Evolutionary conservation across 805 yeast genomes (phyloP).

Genomic region (Cyberlindnera maritima): DNA sequence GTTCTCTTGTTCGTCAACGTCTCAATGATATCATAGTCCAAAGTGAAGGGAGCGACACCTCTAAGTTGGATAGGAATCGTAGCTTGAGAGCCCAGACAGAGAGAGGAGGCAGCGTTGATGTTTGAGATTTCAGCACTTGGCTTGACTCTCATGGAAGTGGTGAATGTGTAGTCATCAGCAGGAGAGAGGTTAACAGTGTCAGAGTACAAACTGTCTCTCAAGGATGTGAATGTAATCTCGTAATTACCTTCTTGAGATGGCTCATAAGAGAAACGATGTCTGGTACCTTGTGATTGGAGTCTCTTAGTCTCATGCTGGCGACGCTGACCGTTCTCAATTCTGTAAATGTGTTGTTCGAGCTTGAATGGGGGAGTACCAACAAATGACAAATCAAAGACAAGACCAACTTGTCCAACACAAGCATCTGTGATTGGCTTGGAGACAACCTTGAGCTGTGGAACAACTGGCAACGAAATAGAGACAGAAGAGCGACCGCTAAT

Average conservation of each 20-base stretch:
- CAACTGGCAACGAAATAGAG: conserved; percentile 54
- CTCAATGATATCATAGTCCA: conserved; percentile 67
- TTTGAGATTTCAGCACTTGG: conserved; percentile 46
- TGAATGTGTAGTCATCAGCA: conserved; percentile 47
- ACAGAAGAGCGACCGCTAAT: conserved; percentile 55
- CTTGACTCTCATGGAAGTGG: conserved; percentile 68
- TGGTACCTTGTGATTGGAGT: conserved; percentile 38
- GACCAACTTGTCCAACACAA: conserved; percentile 92
- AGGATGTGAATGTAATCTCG: conserved; percentile 62
- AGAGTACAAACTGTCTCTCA: conserved; percentile 64
- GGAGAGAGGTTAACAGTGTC: conserved; percentile 36
- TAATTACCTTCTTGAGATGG: conserved; percentile 84
- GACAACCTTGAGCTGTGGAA: conserved; percentile 43
- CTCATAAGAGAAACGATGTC: conserved; percentile 60
- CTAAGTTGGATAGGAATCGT: conserved; percentile 56
- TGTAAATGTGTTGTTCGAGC: conserved; percentile 59
- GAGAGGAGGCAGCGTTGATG: conserved; percentile 15
- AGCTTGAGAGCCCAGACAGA: conserved; percentile 48
- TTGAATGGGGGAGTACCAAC: conserved; percentile 83
- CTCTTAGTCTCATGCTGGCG: conserved; percentile 35
- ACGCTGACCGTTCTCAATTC: conserved; percentile 38
- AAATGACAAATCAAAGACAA: conserved; percentile 63
- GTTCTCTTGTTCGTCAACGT: conserved; percentile 47
- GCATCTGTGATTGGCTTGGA: conserved; percentile 65
- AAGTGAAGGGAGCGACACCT: conserved; percentile 78